These are phyloP conservation scores for Saccharomyces hybrid DNA, from an alignment of 1,139 yeast species.

Conservation along the genomic window DNA sequence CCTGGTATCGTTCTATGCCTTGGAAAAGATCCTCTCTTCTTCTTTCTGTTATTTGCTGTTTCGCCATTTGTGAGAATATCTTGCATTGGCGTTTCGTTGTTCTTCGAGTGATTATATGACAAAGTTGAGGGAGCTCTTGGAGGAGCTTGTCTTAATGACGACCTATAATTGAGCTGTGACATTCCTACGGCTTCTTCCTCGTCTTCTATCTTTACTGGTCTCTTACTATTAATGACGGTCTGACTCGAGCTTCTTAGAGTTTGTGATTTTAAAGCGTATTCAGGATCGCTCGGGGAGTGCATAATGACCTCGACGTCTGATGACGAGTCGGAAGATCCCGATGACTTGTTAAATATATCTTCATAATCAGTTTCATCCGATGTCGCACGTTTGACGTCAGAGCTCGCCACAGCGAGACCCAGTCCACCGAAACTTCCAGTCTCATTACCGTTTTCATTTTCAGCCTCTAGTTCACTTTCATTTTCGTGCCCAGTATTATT, in stretches of 20 bases:
- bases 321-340: conserved; percentile 7
- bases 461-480: conserved; percentile 19
- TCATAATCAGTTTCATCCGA: conserved; percentile 7
- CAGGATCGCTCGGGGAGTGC: conserved; percentile 4
- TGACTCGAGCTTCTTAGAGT: not conserved
- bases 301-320: conserved; percentile 3
- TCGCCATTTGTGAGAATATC: not conserved
- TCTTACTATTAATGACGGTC: not conserved
- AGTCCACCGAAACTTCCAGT: conserved; percentile 5
- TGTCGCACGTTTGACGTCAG: not conserved
- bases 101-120: not conserved
- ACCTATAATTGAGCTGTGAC: not conserved
- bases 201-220: not conserved
- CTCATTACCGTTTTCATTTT: not conserved
- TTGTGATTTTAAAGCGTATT: not conserved
- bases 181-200: not conserved
- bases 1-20: conserved; percentile 43
- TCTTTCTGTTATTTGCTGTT: conserved; percentile 6
- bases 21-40: conserved; percentile 9
- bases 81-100: not conserved
- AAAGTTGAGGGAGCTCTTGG: conserved; percentile 5
- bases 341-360: conserved; percentile 6
- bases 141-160: conserved; percentile 4
- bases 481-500: conserved; percentile 17
- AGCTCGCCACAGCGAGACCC: not conserved